These are phyloP conservation scores for Quambalaria eucalypti DNA, from an alignment of 1,284 basidiomycete species.

Conservation along the genomic window DNA sequence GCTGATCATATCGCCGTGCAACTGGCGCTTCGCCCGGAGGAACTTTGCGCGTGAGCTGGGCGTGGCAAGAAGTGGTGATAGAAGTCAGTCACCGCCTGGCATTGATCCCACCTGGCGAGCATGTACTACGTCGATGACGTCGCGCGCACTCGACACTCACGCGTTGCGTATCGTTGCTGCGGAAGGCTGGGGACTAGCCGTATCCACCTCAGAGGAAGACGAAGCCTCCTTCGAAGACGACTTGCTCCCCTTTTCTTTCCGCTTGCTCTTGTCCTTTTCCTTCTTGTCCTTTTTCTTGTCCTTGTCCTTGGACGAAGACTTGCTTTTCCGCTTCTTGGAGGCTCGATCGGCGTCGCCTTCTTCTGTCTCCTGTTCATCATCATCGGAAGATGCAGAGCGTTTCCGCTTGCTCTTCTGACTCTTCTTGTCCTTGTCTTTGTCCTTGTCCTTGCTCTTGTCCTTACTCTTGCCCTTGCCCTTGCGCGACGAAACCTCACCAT, in stretches of 20 bases:
- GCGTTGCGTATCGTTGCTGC: neutral
- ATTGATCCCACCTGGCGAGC: no score
- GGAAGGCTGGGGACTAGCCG: constrained; percentile 6
- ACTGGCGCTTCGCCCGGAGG: constrained; percentile 40
- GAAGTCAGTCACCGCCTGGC: no score
- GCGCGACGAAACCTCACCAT: no score
- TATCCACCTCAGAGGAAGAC: constrained; percentile 5
- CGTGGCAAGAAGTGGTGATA: neutral
- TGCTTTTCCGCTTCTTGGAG: neutral
- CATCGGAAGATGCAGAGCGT: neutral
- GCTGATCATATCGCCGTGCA: constrained; percentile 23
- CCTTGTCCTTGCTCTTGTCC: constrained; percentile 15
- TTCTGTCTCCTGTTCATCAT: neutral
- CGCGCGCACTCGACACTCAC: neutral
- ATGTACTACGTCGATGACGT: neutral
- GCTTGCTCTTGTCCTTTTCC: constrained; percentile 12
- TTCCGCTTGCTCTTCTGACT: constrained; percentile 8
- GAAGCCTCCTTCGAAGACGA: constrained; percentile 3
- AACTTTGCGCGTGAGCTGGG: constrained; percentile 32
- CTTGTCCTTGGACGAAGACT: constrained; percentile 3
- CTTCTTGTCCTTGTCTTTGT: constrained; percentile 9
- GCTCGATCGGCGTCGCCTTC: no score
- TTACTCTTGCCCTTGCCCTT: no score
- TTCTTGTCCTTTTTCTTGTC: constrained; percentile 11
- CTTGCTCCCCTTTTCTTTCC: constrained; percentile 14